Evolutionary conservation across 495 filamentous ascomycete species (phyloP), one percentile per base, ranked within the genome.

Genomic region (Aeminium ludgeri): DNA sequence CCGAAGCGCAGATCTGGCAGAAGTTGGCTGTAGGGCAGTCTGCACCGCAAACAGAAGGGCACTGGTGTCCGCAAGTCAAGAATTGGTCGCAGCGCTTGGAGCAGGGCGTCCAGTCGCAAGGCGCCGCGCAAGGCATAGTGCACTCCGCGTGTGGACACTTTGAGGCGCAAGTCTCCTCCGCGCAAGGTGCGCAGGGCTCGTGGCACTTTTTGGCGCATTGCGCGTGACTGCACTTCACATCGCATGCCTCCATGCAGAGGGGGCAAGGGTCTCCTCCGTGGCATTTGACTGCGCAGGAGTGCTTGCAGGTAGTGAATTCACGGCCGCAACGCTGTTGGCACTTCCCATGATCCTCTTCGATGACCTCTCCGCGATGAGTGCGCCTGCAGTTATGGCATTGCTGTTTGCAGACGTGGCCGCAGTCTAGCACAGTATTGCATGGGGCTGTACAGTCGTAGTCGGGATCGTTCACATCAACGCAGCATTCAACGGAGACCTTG

Each of bases 21-120:
- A 63, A 73, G n/a, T 52, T 46, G 1, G 34, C 35, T 4, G 53
- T 19, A 6, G 78, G 79, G 46, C 78, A 86, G 0, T 38, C 36
- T 46, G 86, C 80, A 1, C 79, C 77, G 43, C 77, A 82, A 10
- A 80, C 49, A 0, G 69, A 73, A 1, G 80, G 80, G 50, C 55
- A 58, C 36, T 39, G 50, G 44, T 52, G 50, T 0, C 78, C 77
- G 49, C 82, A 91, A 0, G 15, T 17, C 1, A 87, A 58, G 0
- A 36, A 17, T 27, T 66, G 59, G 1, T 61, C 51, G 41, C 82
- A 89, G 3, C 82, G 66, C 33, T 64, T 46, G 0, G 70, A 73
- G 46, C 83, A 92, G 16, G 74, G 78, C 0, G 83, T 56, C 34
- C 66, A 65, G 39, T 81, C 69, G 46, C 70, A 71, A 0, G 73